Conservation (phyloP, 139 green algal species). For the Closterium sp. region DNA sequence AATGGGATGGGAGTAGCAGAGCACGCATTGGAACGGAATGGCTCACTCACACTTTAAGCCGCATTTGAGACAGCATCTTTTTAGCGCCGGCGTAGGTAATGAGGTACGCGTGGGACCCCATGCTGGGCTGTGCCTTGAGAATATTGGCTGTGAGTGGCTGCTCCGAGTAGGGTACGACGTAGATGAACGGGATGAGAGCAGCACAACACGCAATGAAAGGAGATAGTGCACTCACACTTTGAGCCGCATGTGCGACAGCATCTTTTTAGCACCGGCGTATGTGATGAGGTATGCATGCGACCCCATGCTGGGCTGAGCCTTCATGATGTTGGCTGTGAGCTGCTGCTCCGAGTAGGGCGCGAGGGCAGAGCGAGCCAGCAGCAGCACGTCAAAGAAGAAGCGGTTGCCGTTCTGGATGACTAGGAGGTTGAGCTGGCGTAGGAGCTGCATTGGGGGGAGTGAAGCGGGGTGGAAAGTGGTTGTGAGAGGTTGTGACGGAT, state of each 20-base stretch:
- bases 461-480: no score
- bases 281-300: background rate
- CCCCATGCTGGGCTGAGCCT: background rate
- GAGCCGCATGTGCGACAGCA: background rate
- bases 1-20: no score
- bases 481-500: no score
- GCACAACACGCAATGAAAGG: background rate
- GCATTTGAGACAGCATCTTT: no score
- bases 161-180: no score
- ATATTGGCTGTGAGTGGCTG: no score
- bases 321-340: background rate
- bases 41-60: no score
- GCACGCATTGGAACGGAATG: no score
- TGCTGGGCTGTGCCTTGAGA: no score
- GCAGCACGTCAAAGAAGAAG: slow-evolving; percentile 7
- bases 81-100: no score
- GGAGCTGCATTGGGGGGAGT: background rate
- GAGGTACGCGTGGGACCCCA: no score
- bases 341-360: background rate
- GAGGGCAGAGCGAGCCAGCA: background rate
- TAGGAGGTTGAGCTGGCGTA: slow-evolving; percentile 9
- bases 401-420: background rate
- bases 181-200: no score
- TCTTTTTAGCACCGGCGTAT: background rate
- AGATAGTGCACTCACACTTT: background rate